These are phyloP conservation scores for Oryza meyeriana DNA, from an alignment of 176 grass and related monocot genomes.

Conservation along the genomic window DNA sequence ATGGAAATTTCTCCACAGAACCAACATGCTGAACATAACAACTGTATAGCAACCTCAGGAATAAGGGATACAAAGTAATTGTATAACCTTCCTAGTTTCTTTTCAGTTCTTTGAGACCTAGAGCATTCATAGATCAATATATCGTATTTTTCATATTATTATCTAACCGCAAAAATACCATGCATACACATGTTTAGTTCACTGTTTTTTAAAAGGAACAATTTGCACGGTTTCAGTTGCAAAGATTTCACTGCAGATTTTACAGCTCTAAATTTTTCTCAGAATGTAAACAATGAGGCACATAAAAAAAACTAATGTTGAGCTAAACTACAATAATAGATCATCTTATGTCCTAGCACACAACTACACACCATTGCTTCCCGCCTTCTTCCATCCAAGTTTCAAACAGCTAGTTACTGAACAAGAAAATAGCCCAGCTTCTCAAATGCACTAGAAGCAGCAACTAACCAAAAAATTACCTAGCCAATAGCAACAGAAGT, in stretches of 20 bases:
- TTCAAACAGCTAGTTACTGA: not conserved
- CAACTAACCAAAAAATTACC: conserved; percentile 4
- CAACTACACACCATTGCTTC: not conserved
- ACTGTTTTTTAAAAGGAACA: not conserved
- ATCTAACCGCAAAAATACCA: conserved; percentile 8
- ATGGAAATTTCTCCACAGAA: conserved; percentile 12
- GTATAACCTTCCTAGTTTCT: not conserved
- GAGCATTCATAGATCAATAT: not conserved
- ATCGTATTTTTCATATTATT: not conserved
- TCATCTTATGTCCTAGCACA: conserved; percentile 3
- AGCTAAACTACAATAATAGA: conserved; percentile 17
- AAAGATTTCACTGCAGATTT: not conserved
- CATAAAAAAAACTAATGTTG: not conserved
- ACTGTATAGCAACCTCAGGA: not conserved
- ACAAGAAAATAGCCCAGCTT: conserved; percentile 11
- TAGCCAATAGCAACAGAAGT: not conserved
- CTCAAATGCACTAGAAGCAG: conserved; percentile 21
- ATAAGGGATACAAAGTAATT: too few species aligned
- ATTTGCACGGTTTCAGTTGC: not conserved
- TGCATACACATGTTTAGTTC: not conserved
- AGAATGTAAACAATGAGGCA: not conserved
- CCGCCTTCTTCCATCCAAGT: conserved; percentile 12
- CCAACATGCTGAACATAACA: not conserved
- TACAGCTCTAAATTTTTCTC: conserved; percentile 5
- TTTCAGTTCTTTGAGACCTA: not conserved